A percentile compares a stretch with the other conserved stretches of the same genome.
phyloP scores from a whole-genome alignment of 805 yeast species.

The Limtongozyma cylindracea region DNA sequence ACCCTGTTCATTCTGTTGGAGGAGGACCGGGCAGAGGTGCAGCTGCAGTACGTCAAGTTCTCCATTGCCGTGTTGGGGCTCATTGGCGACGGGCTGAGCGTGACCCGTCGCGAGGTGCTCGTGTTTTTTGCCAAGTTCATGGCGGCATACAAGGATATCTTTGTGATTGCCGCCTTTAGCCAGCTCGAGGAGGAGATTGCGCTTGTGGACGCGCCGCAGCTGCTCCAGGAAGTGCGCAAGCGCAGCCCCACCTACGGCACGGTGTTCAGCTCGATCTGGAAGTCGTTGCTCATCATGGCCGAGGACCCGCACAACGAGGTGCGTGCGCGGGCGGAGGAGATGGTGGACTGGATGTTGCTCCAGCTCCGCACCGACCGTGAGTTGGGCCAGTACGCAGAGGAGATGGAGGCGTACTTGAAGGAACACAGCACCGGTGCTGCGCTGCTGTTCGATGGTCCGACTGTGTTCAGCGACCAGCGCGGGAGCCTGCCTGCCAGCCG shows the following conservation, averaged over 20 bases:
- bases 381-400: slow-evolving; percentile 33
- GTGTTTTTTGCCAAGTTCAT: slow-evolving; percentile 58
- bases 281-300: slow-evolving; percentile 49
- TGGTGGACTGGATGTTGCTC: slow-evolving; percentile 48
- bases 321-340: slow-evolving; percentile 38
- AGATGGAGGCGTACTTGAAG: slow-evolving; percentile 40
- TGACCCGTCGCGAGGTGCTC: slow-evolving; percentile 69
- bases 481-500: too few species aligned
- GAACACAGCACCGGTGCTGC: too few species aligned
- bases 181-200: slow-evolving; percentile 64
- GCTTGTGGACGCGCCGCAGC: slow-evolving; percentile 31
- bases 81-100: slow-evolving; percentile 69
- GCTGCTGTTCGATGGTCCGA: too few species aligned
- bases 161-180: slow-evolving; percentile 67
- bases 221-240: slow-evolving; percentile 36
- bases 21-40: slow-evolving; percentile 22
- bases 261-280: slow-evolving; percentile 70
- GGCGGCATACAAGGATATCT: slow-evolving; percentile 40
- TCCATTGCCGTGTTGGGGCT: slow-evolving; percentile 43
- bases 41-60: slow-evolving; percentile 42
- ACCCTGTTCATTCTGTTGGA: slow-evolving; percentile 33
- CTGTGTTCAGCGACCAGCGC: too few species aligned
- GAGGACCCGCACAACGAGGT: slow-evolving; percentile 82
- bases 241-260: slow-evolving; percentile 71
- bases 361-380: slow-evolving; percentile 41